phyloP scores from a whole-genome alignment of 1,284 basidiomycete species.

The Phellopilus nigrolimitatus region DNA sequence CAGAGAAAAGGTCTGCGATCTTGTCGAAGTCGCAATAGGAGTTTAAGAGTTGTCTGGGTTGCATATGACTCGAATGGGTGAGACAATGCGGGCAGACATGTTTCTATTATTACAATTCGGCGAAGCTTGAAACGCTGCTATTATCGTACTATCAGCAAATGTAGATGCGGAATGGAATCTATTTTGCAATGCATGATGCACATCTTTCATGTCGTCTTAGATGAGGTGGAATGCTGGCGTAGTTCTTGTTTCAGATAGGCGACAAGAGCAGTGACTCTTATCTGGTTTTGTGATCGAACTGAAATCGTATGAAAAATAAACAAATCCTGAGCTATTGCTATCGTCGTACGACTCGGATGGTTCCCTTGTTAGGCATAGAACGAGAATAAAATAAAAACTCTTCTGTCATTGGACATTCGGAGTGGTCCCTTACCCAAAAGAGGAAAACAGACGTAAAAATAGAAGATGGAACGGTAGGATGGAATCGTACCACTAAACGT shows the following conservation, averaged over 20 bases:
- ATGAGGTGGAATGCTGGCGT: not conserved
- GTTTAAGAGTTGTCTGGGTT: too few relatives aligned
- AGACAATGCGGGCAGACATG: not conserved
- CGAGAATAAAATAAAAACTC: not conserved
- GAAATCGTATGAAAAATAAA: too few relatives aligned
- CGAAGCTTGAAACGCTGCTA: not conserved
- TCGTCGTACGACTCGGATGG: not conserved
- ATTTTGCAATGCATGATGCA: too few relatives aligned
- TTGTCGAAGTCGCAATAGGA: too few relatives aligned
- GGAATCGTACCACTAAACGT: conserved; percentile 13
- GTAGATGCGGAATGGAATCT: not conserved
- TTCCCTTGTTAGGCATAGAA: not conserved
- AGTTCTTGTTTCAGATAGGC: not conserved
- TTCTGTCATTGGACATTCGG: not conserved
- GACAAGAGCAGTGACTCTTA: not conserved
- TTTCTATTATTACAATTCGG: not conserved
- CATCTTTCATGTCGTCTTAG: not conserved
- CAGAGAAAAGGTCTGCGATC: too few relatives aligned
- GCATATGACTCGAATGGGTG: too few relatives aligned
- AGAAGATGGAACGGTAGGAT: not conserved
- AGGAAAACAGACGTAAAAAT: not conserved
- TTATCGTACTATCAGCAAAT: not conserved
- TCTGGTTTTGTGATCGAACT: too few relatives aligned
- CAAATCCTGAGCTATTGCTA: not conserved
- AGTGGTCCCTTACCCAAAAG: not conserved